A percentile compares a stretch with the other conserved stretches of the same genome.
Conservation (phyloP, 805 yeast genomes). For the Maudiozyma saulgeensis region DNA sequence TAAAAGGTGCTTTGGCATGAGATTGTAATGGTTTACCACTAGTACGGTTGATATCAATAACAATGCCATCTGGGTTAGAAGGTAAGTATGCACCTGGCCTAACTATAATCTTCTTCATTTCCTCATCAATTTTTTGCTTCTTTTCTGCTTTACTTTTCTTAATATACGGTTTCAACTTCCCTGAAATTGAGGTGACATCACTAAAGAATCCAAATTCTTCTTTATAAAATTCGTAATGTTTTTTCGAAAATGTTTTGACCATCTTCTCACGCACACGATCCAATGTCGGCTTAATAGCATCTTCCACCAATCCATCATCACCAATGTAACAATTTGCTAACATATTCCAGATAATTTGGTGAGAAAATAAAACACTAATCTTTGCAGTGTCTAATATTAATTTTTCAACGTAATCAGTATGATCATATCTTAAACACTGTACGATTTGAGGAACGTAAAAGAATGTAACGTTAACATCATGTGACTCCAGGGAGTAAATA, state of each 20-base stretch:
- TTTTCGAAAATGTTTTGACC: slow-evolving; percentile 48
- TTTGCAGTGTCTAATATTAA: slow-evolving; percentile 88
- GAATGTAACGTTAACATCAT: slow-evolving; percentile 80
- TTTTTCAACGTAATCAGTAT: slow-evolving; percentile 74
- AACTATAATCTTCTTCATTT: slow-evolving; percentile 70
- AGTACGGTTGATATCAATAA: slow-evolving; percentile 80
- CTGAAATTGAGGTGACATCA: slow-evolving; percentile 88
- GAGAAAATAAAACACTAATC: slow-evolving; percentile 85
- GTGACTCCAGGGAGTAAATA: slow-evolving; percentile 79
- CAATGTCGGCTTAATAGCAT: slow-evolving; percentile 69
- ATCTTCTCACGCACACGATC: slow-evolving; percentile 63
- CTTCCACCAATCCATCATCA: slow-evolving; percentile 76
- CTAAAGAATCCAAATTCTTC: slow-evolving; percentile 82
- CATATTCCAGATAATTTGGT: slow-evolving; percentile 98
- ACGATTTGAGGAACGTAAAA: slow-evolving; percentile 98
- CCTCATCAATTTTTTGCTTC: slow-evolving; percentile 92
- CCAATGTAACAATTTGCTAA: slow-evolving; percentile 85
- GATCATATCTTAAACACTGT: slow-evolving; percentile 78
- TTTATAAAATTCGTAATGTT: slow-evolving; percentile 60
- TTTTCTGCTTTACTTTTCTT: slow-evolving; percentile 93
- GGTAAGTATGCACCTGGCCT: slow-evolving; percentile 86
- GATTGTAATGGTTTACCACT: slow-evolving; percentile 94
- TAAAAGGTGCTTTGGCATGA: slow-evolving; percentile 96
- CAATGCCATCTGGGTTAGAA: slow-evolving; percentile 92
- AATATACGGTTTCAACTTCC: slow-evolving; percentile 88